Percentiles rank a stretch among this genome's conserved stretches.
These are phyloP conservation scores for Lobulomyces angularis DNA, from an alignment of 192 early-diverging fungal genomes.

Conservation along the genomic window DNA sequence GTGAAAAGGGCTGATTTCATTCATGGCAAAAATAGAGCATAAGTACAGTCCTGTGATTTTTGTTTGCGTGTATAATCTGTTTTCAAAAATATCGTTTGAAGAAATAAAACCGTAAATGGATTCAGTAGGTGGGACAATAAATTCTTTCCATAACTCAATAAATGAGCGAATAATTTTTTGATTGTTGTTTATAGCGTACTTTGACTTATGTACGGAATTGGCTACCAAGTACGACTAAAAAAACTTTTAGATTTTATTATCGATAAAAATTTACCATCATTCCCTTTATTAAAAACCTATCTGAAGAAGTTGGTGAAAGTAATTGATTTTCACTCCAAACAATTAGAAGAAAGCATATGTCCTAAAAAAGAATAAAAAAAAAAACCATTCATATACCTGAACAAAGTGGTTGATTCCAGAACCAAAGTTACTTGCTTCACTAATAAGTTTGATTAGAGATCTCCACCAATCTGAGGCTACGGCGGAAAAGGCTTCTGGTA, in stretches of 20 bases:
- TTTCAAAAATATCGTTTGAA: slow-evolving; percentile 20
- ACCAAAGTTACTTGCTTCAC: slow-evolving; percentile 32
- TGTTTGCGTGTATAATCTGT: slow-evolving; percentile 22
- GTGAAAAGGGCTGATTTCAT: slow-evolving; percentile 35
- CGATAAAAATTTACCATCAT: slow-evolving; percentile 34
- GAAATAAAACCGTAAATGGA: neutral
- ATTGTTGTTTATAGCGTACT: slow-evolving; percentile 29
- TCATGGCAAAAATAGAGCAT: slow-evolving; percentile 36
- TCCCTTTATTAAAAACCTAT: slow-evolving; percentile 20
- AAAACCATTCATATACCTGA: slow-evolving; percentile 36
- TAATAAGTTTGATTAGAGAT: slow-evolving; percentile 38
- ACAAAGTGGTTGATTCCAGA: slow-evolving; percentile 57
- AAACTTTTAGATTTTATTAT: too few relatives aligned
- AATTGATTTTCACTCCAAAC: slow-evolving; percentile 40
- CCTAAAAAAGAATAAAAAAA: slow-evolving; percentile 25
- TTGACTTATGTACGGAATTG: slow-evolving; percentile 11
- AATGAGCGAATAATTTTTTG: slow-evolving; percentile 43
- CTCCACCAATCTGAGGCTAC: slow-evolving; percentile 48
- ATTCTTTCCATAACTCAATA: slow-evolving; percentile 48
- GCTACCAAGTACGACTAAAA: slow-evolving; percentile 2
- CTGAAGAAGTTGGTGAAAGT: slow-evolving; percentile 17
- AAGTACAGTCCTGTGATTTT: slow-evolving; percentile 49
- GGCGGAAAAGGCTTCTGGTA: slow-evolving; percentile 45
- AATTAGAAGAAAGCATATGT: slow-evolving; percentile 49
- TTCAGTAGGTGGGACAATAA: slow-evolving; percentile 55